Base-by-base conservation (phyloP, 495 filamentous ascomycete species). In the Podospora sp. region DNA sequence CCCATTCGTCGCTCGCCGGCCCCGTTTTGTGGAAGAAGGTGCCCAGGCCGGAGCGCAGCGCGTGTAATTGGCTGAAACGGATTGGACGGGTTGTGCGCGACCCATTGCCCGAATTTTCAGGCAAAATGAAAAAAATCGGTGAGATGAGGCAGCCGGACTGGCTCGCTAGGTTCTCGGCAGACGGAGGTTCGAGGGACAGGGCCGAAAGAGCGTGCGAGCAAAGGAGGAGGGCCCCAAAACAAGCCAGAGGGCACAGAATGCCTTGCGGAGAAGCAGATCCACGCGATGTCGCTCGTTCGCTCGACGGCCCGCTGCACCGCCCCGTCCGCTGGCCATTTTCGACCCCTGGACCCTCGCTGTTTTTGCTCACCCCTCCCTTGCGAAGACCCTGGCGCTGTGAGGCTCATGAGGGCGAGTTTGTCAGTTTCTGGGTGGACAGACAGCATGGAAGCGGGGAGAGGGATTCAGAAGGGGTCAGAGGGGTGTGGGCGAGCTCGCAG, bases 41-140 rank as follows among this genome's bases (percentile, higher is more conserved):
- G 65, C 56, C 68, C 36, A 67, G 61, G 56, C 56, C 68, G 57
- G 64, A 68, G 62, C 61, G 27, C 46, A 58, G 29, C 46, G 12
- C 33, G 20, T 35, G 21, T 20, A 27, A 36, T 60, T 68, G 26
- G 33, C 62, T 18, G n/a, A 36, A 61, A 61, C n/a, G 35, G 35
- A 2, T 61, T 61, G 40, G 40, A 46, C 40, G 40, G 40, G 40
- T 46, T 46, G 40, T 46, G 40, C 40, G 40, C 40, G 40, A 46
- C 40, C 58, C 29, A n/a, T 26, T 8, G 33, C 61, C 65, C 61
- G 62, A 66, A 68, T 69, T 72, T 69, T 70, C 67, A 66, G 68
- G 70, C 70, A 72, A 68, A 71, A 67, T 50, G 27, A 33, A 60
- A n/a, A 56, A 70, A 67, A 64, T 69, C 67, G 69, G 71, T 73